Base-by-base conservation (phyloP, 2,329 filamentous ascomycete species). In the Nectriaceae sp. region DNA sequence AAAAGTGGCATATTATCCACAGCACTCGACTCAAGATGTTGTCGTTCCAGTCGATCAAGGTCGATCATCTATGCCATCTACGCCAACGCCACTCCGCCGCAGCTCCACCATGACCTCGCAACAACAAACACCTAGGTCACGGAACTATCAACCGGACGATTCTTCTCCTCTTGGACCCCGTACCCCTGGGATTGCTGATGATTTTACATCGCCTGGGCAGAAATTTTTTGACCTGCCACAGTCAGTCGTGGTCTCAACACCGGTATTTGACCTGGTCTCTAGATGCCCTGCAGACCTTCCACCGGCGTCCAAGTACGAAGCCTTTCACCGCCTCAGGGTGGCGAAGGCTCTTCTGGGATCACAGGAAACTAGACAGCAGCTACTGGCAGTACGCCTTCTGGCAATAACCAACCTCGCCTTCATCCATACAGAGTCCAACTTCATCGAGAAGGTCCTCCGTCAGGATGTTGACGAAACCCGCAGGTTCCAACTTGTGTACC, bases 361-460 rank as follows among this genome's bases (percentile, higher is more conserved):
- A 1, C 66, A 77, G 11, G 78, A 85, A 49, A 81, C 82, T 19
- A 83, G 91, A 38, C 88, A 90, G 64, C 80, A 88, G 59, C 84
- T 93, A 15, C 77, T 99, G 41, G 84, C 88, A 29, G 84, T 93
- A 44, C 88, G 93, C 24, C 76, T 97, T 31, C 77, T 99, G 36
- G 91, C 93, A 13, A 86, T 97, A 50, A 88, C 89, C 20, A 99
- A 97, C 61, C 70, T 99, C 53, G 90, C 91, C 2, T 97, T 96
- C 65, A 89, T 97, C 46, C 87, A 95, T 58, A 79, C 80, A 2
- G 95, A 99, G 62, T 73, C 80, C 4, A 82, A 84, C n/a, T 96
- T 99, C 61, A 78, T 91, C 38, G 87, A 93, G 54, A 93, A 90
- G 67, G 82, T 97, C 36, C 78, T 96, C 43, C 89, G 89, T 55